Base-by-base conservation (phyloP, 2,329 filamentous ascomycete species). In the Microcyclosporella mali region DNA sequence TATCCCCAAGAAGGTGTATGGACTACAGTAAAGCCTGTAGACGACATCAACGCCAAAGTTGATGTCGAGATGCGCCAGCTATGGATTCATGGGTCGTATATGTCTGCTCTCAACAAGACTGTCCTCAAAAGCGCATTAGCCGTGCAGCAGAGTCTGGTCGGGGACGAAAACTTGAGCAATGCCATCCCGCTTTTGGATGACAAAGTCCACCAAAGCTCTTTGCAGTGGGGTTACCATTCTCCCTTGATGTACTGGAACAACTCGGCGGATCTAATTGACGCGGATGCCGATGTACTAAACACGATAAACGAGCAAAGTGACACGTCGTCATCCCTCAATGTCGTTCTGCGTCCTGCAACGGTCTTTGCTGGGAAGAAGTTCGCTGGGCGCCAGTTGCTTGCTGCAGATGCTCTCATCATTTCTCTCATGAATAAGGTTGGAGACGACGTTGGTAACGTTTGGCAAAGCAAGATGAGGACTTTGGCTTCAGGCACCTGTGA, bases 281-380 rank as follows among this genome's bases (percentile, higher is more conserved):
- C 65, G 12, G 85, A 90, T 55, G 41, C 61, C 0, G 73, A 88
- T 57, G 73, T 88, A 10, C 61, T 88, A 2, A 62, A 65, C 1
- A 89, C 85, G 0, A 81, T 89, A 56, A 88, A 89, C 53, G 66
- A 75, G 40, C 75, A 69, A 48, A 78, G 79, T 41, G 73, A 69
- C 1, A 75, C 76, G 47, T 74, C 76, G 1, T 85, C 84, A 0
- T 78, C 77, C 1, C 77, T 85, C 55, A 87, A 88, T 58, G 71
- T 88, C 33, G 87, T 84, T 0, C 67, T 90, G 19, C 77, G 84
- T 8, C 85, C 86, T 56, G 85, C 84, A 2, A 86, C 85, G 40
- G 84, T 89, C 14, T 88, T 90, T 53, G 86, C 84, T 45, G 85
- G 85, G n/a, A 88, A 89, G 59, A 73, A 75, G 3, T 89, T 88